Base-by-base conservation (phyloP, 2,329 filamentous ascomycete species). In the Colletotrichum eleusines region DNA sequence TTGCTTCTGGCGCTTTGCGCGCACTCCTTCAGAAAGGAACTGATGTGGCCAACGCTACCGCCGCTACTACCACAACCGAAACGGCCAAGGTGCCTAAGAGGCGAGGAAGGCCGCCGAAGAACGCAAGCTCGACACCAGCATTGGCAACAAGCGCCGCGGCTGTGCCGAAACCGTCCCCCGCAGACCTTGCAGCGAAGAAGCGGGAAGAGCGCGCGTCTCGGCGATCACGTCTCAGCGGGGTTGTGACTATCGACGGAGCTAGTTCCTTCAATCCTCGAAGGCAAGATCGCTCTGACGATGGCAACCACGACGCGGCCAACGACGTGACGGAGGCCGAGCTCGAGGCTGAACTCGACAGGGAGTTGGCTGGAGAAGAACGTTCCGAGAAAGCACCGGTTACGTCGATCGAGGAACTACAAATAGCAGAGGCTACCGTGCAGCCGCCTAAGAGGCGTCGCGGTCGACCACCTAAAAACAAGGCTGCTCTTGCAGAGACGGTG, bases 1-100 rank as follows among this genome's bases (percentile, higher is more conserved):
- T 84, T 6, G 84, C 84, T 55, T 76, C 80, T 60, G 72, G 80
- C 63, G 77, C 79, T n/a, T 76, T 80, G 55, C 75, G 76, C 5
- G 78, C 76, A 12, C 67, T 80, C 3, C 75, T 80, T 23, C 73
- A 73, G 57, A 66, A 75, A 53, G 69, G 40, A 48, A 51, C 66
- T 11, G 63, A 31, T 42, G 69, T 54, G 3, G 71, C 73, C 18
- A 71, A 72, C 23, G 46, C 44, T 63, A 73, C 35, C 66, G 71
- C 40, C 40, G 72, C 23, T 71, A 53, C 48, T 66, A 72, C 35
- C 64, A 69, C 35, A 38, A 71, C 14, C 72, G 66, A 79, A 75
- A 73, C 75, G 69, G 61, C 76, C 75, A 64, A 78, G 76, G 54
- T 64, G 50, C 50, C 73, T 7, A 73, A 72, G 58, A 76, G 74